Base-by-base conservation (phyloP, 2,329 filamentous ascomycete species). In the Pseudogymnoascus sp. region DNA sequence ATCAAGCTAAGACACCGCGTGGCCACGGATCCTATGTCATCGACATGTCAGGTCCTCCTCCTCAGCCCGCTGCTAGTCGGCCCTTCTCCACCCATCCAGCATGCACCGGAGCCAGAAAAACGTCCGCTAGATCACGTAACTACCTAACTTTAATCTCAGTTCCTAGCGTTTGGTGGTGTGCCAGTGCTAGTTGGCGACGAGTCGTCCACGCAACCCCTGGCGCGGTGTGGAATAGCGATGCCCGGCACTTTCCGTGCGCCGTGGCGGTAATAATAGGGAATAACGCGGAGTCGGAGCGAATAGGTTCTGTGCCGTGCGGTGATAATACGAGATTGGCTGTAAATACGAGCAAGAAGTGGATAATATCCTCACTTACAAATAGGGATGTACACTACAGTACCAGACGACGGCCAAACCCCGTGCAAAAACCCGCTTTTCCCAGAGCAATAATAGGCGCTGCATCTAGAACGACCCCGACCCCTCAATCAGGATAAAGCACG, bases 91-190 rank as follows among this genome's bases (percentile, higher is more conserved):
- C 26, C 47, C n/a, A 31, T 31, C 44, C 15, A 53, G 8, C 44
- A n/a, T 15, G 15, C 26, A 4, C 5, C 26, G n/a, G 47, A 57
- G 26, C n/a, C 47, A 57, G n/a, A 57, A n/a, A 31, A 57, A 33
- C 26, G n/a, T 19, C 8, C 47, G n/a, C 47, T 57, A 57, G 26
- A 57, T 57, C 47, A 57, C 47, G 26, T 57, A 57, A 57, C 47
- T 33, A 57, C 26, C n/a, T 57, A 57, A 57, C 59, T 61, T 61
- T 61, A 61, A 61, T 36, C 28, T 42, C 59, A 21, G 28, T 9
- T 19, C 59, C 31, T 19, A 31, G 31, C 59, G 10, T 21, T 21
- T 17, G 31, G 57, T 60, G 31, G 57, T 28, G 36, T 36, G 21
- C 15, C 15, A 53, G 26, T 19, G 47, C 19, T 26, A 57, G 26